phyloP scores from a whole-genome alignment of 148 eudicot genomes.

The Chenopodium quinoa region DNA sequence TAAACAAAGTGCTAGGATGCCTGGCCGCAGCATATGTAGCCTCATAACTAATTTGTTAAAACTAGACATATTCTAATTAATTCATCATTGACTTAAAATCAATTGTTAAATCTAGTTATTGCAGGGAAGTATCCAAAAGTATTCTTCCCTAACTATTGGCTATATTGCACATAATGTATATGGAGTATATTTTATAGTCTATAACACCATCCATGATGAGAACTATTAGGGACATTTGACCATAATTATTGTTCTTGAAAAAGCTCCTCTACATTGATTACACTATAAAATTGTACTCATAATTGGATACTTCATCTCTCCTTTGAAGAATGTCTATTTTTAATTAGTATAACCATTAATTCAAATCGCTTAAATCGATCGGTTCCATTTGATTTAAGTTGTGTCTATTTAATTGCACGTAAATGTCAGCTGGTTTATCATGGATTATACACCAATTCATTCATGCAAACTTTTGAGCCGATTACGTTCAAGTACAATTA shows the following conservation, averaged over 20 bases:
- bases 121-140: slow-evolving; percentile 4
- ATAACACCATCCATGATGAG: slow-evolving; percentile 24
- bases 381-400: too few species aligned
- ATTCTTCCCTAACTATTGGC: slow-evolving; percentile 10
- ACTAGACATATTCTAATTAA: neutral
- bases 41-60: too few species aligned
- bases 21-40: too few species aligned
- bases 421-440: too few species aligned
- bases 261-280: slow-evolving; percentile 27
- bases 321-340: neutral
- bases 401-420: too few species aligned
- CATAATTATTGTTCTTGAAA: slow-evolving; percentile 31
- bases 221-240: slow-evolving; percentile 32
- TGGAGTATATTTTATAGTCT: slow-evolving; percentile 19
- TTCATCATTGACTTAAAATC: neutral
- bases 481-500: too few species aligned
- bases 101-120: neutral
- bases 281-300: slow-evolving; percentile 8
- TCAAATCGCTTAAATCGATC: too few species aligned
- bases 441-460: too few species aligned
- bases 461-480: too few species aligned
- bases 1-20: too few species aligned
- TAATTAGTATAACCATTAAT: neutral
- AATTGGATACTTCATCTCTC: neutral
- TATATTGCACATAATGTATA: neutral